phyloP scores from a whole-genome alignment of 345 rosid genomes.

The Gynandropsis gynandra region DNA sequence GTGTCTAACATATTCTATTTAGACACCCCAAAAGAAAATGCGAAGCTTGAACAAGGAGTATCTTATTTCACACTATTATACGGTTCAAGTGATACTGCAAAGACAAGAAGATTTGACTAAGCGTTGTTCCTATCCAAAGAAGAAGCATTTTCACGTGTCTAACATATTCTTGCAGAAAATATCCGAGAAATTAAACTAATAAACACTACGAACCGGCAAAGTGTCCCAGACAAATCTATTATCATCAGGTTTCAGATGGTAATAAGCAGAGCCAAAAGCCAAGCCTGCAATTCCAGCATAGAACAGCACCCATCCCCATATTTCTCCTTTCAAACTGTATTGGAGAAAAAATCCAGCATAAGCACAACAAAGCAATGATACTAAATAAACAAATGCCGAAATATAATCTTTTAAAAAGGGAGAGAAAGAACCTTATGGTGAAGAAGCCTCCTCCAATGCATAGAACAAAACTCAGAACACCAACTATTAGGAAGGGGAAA shows the following conservation, averaged over 20 bases:
- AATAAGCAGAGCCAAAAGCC: slow-evolving; percentile 84
- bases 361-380: slow-evolving; percentile 4
- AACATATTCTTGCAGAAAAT: slow-evolving; percentile 3
- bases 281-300: slow-evolving; percentile 56
- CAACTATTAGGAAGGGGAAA: slow-evolving; percentile 78
- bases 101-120: neutral
- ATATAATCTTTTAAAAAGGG: neutral
- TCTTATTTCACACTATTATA: no score
- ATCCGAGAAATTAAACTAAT: neutral
- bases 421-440: slow-evolving; percentile 43
- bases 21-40: neutral
- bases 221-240: slow-evolving; percentile 61
- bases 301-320: slow-evolving; percentile 73
- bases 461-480: slow-evolving; percentile 69
- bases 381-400: neutral
- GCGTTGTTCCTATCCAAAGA: slow-evolving; percentile 1
- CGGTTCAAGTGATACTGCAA: no score
- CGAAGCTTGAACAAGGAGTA: no score
- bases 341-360: neutral
- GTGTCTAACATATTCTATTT: neutral
- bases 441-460: slow-evolving; percentile 61
- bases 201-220: slow-evolving; percentile 59
- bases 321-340: slow-evolving; percentile 65
- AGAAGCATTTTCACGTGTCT: neutral
- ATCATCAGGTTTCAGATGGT: slow-evolving; percentile 81